phyloP scores from a whole-genome alignment of 805 yeast genomes.

The Sugiyamaella mastotermitis region DNA sequence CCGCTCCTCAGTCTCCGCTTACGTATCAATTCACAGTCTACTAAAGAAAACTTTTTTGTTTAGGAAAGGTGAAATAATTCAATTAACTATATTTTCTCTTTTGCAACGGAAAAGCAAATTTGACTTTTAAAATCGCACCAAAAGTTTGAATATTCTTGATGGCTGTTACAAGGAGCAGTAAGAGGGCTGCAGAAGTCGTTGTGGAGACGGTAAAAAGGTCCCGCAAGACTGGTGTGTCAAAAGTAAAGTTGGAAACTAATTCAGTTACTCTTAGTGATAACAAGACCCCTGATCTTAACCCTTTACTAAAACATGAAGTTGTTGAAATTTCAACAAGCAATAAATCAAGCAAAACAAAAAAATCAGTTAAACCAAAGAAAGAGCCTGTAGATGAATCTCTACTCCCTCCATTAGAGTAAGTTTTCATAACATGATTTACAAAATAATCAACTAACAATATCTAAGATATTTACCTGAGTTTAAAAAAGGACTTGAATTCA shows the following conservation, averaged over 20 bases:
- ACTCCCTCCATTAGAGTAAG: neutral
- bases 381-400: neutral
- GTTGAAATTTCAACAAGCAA: slow-evolving; percentile 1
- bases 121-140: no score
- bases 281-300: no score
- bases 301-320: no score
- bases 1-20: no score
- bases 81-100: no score
- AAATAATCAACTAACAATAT: neutral
- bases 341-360: neutral
- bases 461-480: slow-evolving; percentile 31
- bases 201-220: neutral
- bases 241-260: neutral
- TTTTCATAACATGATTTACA: neutral
- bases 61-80: no score
- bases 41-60: no score
- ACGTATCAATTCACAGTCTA: no score
- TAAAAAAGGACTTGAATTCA: slow-evolving; percentile 30
- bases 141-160: no score
- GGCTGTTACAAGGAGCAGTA: slow-evolving; percentile 6
- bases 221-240: neutral
- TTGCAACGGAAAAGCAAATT: no score
- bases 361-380: neutral
- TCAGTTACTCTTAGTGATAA: slow-evolving; percentile 2
- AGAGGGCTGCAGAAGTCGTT: slow-evolving; percentile 2